phyloP scores from a whole-genome alignment of 2,329 filamentous ascomycete species.

The Paraphoma chrysanthemicola region DNA sequence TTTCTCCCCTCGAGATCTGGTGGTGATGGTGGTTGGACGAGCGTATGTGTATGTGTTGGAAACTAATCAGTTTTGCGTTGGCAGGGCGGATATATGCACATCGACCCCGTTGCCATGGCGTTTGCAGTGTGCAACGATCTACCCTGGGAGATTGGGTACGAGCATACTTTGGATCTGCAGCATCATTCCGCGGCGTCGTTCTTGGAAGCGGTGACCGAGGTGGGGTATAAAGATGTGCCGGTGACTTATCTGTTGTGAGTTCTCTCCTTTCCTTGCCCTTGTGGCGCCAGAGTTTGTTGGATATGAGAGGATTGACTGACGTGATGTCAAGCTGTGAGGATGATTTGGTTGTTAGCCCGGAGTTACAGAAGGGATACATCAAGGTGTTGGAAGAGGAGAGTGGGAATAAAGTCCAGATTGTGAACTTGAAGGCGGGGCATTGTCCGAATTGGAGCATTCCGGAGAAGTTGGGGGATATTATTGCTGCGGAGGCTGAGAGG shows the following conservation, averaged over 20 bases:
- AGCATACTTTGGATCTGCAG: constrained; percentile 16
- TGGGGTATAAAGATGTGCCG: constrained; percentile 49
- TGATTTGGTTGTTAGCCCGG: constrained; percentile 38
- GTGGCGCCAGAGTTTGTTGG: too few relatives aligned
- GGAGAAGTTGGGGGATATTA: constrained; percentile 30
- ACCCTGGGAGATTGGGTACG: constrained; percentile 23
- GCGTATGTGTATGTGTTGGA: too few relatives aligned
- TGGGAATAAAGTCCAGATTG: constrained; percentile 47
- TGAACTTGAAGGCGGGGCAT: constrained; percentile 44
- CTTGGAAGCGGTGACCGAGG: constrained; percentile 38
- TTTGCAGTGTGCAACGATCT: constrained; percentile 19
- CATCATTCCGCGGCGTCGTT: constrained; percentile 48
- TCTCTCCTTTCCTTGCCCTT: too few relatives aligned
- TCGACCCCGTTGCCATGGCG: constrained; percentile 14
- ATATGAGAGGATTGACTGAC: too few relatives aligned
- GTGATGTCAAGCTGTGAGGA: constrained; percentile 23
- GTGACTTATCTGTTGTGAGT: constrained; percentile 47
- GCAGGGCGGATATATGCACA: constrained; percentile 23
- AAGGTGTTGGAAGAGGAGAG: constrained; percentile 44
- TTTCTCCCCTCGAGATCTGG: background rate
- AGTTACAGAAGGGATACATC: constrained; percentile 38
- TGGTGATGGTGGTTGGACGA: too few relatives aligned
- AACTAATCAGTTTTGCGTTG: background rate
- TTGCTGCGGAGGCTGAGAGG: constrained; percentile 12
- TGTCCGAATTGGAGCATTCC: constrained; percentile 34